Evolutionary conservation across 139 green algal genomes (phyloP).

Genomic region (Chlorella sorokiniana): DNA sequence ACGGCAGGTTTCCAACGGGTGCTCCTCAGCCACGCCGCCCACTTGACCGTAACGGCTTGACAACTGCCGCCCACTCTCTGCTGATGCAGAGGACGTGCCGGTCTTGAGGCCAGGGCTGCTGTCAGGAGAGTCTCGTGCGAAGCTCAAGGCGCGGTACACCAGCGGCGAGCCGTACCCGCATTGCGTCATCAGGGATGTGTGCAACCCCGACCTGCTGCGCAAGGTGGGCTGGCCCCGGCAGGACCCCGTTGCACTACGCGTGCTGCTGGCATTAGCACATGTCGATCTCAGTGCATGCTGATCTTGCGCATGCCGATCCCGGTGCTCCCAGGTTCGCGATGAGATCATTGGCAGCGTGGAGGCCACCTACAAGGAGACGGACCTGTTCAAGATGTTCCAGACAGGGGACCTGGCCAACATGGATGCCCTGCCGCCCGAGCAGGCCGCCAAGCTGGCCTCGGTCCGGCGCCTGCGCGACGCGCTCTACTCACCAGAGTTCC

Average conservation of each 20-base stretch:
- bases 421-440: slow-evolving; percentile 62
- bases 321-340: slow-evolving; percentile 55
- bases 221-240: slow-evolving; percentile 13
- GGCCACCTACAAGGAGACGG: slow-evolving; percentile 91
- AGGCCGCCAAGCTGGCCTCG: slow-evolving; percentile 63
- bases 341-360: slow-evolving; percentile 85
- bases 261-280: background rate
- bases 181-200: slow-evolving; percentile 50
- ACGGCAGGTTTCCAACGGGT: too few relatives aligned
- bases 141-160: slow-evolving; percentile 42
- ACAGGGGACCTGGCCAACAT: slow-evolving; percentile 87
- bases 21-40: too few relatives aligned
- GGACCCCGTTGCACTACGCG: background rate
- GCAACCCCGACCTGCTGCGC: slow-evolving; percentile 48
- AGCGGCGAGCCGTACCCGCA: slow-evolving; percentile 62
- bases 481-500: slow-evolving; percentile 68
- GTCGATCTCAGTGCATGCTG: too few relatives aligned
- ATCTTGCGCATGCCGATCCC: too few relatives aligned
- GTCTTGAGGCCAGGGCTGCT: slow-evolving; percentile 45
- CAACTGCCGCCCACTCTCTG: background rate
- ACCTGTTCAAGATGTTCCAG: slow-evolving; percentile 93
- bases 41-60: too few relatives aligned
- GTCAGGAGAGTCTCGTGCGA: background rate
- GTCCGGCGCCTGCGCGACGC: slow-evolving; percentile 72
- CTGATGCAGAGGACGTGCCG: background rate